A percentile compares a stretch with the other conserved stretches of the same genome.
Evolutionary conservation across 2,329 filamentous ascomycete species (phyloP).

Genomic region (Sporothrix globosa): DNA sequence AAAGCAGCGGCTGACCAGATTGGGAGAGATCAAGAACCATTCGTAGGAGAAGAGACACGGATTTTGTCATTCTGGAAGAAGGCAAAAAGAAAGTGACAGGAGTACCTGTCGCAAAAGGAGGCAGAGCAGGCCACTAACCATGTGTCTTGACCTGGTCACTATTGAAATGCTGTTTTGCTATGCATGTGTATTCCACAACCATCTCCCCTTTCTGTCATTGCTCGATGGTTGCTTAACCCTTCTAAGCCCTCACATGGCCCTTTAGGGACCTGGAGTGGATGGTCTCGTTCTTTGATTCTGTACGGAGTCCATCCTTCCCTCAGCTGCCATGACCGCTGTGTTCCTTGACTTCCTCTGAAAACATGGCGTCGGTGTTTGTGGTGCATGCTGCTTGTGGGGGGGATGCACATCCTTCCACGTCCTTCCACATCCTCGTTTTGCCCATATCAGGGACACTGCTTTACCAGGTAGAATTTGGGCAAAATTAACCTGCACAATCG

Average conservation of each 20-base stretch:
- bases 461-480: neutral
- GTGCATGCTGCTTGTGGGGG: neutral
- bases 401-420: neutral
- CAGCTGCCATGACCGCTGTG: slow-evolving; percentile 1
- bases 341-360: neutral
- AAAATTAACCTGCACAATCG: neutral
- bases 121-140: slow-evolving; percentile 7
- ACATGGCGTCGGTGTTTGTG: slow-evolving; percentile 13
- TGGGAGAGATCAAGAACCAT: slow-evolving; percentile 7
- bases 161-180: neutral
- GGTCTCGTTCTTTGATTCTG: neutral
- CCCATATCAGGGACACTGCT: neutral
- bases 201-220: slow-evolving; percentile 11
- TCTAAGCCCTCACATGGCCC: slow-evolving; percentile 16
- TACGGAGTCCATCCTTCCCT: slow-evolving; percentile 7
- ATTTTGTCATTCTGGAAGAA: neutral
- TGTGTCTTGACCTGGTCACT: slow-evolving; percentile 20
- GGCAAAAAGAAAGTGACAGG: neutral
- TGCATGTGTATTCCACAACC: slow-evolving; percentile 12
- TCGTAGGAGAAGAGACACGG: neutral
- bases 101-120: slow-evolving; percentile 10
- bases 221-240: slow-evolving; percentile 1
- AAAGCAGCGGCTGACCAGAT: slow-evolving; percentile 8
- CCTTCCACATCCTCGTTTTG: neutral
- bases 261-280: neutral